A percentile compares a stretch with the other conserved stretches of the same genome.
phyloP scores from a whole-genome alignment of 2,329 filamentous ascomycete species.

The Uncinocarpus reesii region DNA sequence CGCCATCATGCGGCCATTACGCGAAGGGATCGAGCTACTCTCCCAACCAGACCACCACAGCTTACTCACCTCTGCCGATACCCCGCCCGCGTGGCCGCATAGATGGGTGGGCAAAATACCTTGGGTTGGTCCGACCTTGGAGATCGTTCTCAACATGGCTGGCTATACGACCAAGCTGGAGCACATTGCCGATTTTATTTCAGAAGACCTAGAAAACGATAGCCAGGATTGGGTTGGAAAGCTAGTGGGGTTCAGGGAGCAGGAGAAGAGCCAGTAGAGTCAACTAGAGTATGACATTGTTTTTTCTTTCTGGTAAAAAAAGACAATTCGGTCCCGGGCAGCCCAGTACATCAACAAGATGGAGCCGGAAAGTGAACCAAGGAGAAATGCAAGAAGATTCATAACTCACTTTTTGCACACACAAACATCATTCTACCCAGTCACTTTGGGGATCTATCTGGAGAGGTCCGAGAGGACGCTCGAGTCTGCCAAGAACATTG shows the following conservation, averaged over 20 bases:
- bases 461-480: no score
- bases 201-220: constrained; percentile 28
- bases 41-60: constrained; percentile 19
- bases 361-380: no score
- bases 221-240: constrained; percentile 27
- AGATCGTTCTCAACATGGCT: constrained; percentile 22
- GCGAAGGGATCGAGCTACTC: constrained; percentile 24
- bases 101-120: constrained; percentile 27
- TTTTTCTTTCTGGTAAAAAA: no score
- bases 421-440: neutral
- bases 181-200: constrained; percentile 37
- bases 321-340: no score
- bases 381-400: no score
- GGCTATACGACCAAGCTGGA: constrained; percentile 33
- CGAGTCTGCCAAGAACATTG: no score
- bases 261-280: constrained; percentile 14
- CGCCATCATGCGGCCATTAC: constrained; percentile 29
- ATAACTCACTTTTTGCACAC: neutral
- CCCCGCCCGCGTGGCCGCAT: constrained; percentile 28
- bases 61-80: constrained; percentile 24
- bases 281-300: no score
- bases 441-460: no score
- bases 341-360: no score
- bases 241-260: constrained; percentile 30
- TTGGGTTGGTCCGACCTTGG: constrained; percentile 26